Evolutionary conservation across 2,329 filamentous ascomycete species (phyloP).

Genomic region (Fusarium sp.): DNA sequence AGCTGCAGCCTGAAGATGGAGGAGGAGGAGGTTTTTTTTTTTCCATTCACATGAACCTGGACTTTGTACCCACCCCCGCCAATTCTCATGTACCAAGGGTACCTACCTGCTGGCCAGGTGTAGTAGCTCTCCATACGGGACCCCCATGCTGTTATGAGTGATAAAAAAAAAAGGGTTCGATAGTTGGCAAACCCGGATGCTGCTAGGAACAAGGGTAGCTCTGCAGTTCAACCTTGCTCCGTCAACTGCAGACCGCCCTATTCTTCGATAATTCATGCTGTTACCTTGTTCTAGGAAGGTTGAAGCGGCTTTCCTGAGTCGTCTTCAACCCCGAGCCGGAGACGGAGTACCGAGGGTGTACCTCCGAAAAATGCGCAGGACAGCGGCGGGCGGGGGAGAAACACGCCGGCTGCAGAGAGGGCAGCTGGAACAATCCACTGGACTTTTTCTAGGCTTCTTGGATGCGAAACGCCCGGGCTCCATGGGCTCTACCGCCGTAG

Average conservation of each 20-base stretch:
- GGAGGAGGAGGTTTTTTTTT: not conserved
- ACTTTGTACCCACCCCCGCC: constrained; percentile 29
- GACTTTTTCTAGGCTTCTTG: not conserved
- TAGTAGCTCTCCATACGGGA: not conserved
- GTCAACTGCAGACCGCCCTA: constrained; percentile 25
- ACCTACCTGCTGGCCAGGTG: not conserved
- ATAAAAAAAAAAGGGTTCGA: constrained; percentile 10
- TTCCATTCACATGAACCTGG: constrained; percentile 11
- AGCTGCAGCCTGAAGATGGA: not conserved
- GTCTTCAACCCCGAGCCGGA: not conserved
- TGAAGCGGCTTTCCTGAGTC: not conserved
- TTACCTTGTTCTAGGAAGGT: not conserved
- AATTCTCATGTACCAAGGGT: constrained; percentile 23
- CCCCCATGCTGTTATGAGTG: constrained; percentile 6
- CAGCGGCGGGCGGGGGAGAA: not conserved
- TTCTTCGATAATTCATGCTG: not conserved
- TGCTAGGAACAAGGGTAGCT: not conserved
- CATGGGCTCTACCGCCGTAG: not conserved
- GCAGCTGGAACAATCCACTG: not conserved
- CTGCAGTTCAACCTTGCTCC: not conserved
- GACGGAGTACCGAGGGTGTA: not conserved
- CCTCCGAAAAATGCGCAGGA: not conserved
- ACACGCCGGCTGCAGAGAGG: not conserved
- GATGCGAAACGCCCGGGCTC: not conserved
- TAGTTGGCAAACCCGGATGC: not conserved